phyloP scores from a whole-genome alignment of 1,284 basidiomycete species.

The Megacollybia platyphylla region DNA sequence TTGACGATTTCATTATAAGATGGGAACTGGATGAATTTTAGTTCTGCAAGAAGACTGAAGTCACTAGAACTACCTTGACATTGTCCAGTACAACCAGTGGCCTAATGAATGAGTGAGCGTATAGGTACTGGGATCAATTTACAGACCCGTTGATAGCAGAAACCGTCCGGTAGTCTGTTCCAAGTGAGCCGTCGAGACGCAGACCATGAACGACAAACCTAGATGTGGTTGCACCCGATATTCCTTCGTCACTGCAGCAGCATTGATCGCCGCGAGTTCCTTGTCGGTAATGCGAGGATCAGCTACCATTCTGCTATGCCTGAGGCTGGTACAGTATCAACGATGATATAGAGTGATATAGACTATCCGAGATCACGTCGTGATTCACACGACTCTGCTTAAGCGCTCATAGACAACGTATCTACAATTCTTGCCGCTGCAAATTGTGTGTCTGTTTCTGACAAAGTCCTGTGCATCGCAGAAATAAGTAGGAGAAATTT shows the following conservation, averaged over 20 bases:
- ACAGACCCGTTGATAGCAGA: constrained; percentile 92
- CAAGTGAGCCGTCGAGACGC: constrained; percentile 3
- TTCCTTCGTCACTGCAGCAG: constrained; percentile 76
- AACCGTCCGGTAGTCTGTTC: constrained; percentile 86
- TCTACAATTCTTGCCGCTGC: constrained; percentile 16
- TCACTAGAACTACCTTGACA: constrained; percentile 65
- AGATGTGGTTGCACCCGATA: constrained; percentile 84
- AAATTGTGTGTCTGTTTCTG: constrained; percentile 18
- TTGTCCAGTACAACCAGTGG: constrained; percentile 96
- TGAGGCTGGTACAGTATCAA: background rate
- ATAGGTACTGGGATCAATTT: constrained; percentile 4
- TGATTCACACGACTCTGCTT: background rate
- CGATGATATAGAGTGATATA: background rate
- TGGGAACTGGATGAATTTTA: constrained; percentile 57
- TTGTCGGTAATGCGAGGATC: constrained; percentile 56
- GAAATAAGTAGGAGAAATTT: constrained; percentile 1
- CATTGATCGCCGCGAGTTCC: constrained; percentile 76
- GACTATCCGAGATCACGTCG: too few species aligned
- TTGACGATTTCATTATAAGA: constrained; percentile 99
- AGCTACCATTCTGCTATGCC: constrained; percentile 25
- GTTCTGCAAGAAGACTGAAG: constrained; percentile 5
- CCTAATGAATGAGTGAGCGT: constrained; percentile 25
- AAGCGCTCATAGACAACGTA: constrained; percentile 9
- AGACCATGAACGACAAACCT: constrained; percentile 36
- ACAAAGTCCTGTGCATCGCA: constrained; percentile 24